Evolutionary conservation across 768 basidiomycete species (phyloP).

Genomic region (Tylopilus rubrobrunneus): DNA sequence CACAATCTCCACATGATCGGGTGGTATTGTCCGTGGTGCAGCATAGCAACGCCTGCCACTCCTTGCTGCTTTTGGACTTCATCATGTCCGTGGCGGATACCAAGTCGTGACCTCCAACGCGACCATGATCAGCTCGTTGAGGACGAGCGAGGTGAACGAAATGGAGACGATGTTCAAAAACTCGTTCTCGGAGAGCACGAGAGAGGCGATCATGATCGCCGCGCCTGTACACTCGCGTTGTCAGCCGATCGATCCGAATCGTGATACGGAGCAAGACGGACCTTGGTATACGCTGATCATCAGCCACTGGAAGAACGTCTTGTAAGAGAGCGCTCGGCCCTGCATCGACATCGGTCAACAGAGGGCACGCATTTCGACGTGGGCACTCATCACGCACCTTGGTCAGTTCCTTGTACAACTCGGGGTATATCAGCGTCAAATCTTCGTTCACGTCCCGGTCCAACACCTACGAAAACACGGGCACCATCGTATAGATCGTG

Average conservation of each 20-base stretch:
- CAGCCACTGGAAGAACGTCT: slow-evolving; percentile 98
- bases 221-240: slow-evolving; percentile 51
- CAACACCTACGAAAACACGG: slow-evolving; percentile 94
- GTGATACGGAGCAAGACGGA: slow-evolving; percentile 25
- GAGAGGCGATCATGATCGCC: slow-evolving; percentile 97
- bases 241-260: background rate
- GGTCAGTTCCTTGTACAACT: slow-evolving; percentile 95
- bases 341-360: slow-evolving; percentile 26
- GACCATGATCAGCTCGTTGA: slow-evolving; percentile 99
- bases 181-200: slow-evolving; percentile 94
- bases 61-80: too few relatives aligned
- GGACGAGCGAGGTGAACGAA: slow-evolving; percentile 91
- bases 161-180: slow-evolving; percentile 98
- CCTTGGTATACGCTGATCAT: slow-evolving; percentile 99
- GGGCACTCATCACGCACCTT: slow-evolving; percentile 51
- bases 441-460: slow-evolving; percentile 96
- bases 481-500: slow-evolving; percentile 96
- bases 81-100: slow-evolving; percentile 33
- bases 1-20: too few relatives aligned
- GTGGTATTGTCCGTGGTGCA: too few relatives aligned
- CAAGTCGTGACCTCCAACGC: slow-evolving; percentile 97
- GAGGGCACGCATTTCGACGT: too few relatives aligned
- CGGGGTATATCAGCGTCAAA: slow-evolving; percentile 91
- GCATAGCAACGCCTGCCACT: too few relatives aligned
- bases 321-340: slow-evolving; percentile 93